Conservation (phyloP, 2,329 filamentous ascomycete genomes). For the Phoma sp. region DNA sequence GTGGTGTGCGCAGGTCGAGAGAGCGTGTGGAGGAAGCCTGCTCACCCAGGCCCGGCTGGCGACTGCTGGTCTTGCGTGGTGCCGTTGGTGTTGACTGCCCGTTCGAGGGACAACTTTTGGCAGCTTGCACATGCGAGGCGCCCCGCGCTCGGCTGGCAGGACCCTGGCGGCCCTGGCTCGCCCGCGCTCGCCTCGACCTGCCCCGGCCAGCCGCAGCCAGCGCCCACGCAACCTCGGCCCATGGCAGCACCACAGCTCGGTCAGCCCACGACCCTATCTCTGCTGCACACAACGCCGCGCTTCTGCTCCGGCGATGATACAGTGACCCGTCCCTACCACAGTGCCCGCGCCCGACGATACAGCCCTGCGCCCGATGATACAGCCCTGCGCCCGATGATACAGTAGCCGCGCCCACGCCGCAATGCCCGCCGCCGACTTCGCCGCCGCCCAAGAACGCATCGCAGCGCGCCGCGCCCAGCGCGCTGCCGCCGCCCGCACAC, state of each 20-base stretch:
- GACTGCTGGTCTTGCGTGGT: no score
- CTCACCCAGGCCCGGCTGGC: slow-evolving; percentile 36
- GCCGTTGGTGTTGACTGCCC: neutral
- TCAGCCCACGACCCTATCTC: slow-evolving; percentile 28
- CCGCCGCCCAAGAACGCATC: slow-evolving; percentile 87
- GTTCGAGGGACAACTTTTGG: neutral
- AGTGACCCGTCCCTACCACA: slow-evolving; percentile 13
- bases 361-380: no score
- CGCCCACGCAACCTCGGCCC: slow-evolving; percentile 39
- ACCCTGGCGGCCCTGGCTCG: slow-evolving; percentile 5
- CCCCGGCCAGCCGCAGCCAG: no score
- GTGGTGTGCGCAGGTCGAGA: neutral
- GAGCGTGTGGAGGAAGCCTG: slow-evolving; percentile 20
- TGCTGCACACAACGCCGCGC: slow-evolving; percentile 5
- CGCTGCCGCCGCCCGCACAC: slow-evolving; percentile 69
- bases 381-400: no score
- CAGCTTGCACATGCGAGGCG: neutral
- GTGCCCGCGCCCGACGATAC: slow-evolving; percentile 64
- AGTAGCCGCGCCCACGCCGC: slow-evolving; percentile 8
- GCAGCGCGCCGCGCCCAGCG: slow-evolving; percentile 79
- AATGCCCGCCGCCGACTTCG: slow-evolving; percentile 71
- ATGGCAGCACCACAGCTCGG: slow-evolving; percentile 14
- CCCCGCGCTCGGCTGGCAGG: slow-evolving; percentile 1
- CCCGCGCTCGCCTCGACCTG: slow-evolving; percentile 13
- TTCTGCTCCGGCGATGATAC: neutral